These are phyloP conservation scores for Monosporascus ibericus DNA, from an alignment of 2,329 filamentous ascomycete genomes.

Conservation along the genomic window DNA sequence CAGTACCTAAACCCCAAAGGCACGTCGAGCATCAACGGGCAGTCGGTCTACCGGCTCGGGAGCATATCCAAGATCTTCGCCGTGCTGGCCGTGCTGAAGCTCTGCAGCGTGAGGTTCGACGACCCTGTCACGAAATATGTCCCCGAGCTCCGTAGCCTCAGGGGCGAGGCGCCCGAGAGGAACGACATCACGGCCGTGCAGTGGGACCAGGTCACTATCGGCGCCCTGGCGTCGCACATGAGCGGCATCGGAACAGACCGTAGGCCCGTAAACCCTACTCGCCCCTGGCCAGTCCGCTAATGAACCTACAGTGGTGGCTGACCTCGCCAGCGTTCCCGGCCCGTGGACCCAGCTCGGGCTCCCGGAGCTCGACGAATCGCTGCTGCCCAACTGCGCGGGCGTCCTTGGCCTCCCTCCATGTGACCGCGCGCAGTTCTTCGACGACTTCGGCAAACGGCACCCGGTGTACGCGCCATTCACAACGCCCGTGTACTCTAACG, in stretches of 20 bases:
- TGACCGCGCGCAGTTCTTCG: slow-evolving; percentile 18
- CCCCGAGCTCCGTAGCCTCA: slow-evolving; percentile 18
- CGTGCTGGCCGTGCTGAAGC: slow-evolving; percentile 16
- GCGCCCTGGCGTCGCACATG: slow-evolving; percentile 21
- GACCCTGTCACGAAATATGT: slow-evolving; percentile 19
- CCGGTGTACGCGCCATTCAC: slow-evolving; percentile 21
- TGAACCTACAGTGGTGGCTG: slow-evolving; percentile 12
- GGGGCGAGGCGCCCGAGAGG: slow-evolving; percentile 11
- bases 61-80: slow-evolving; percentile 31
- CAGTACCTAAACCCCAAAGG: slow-evolving; percentile 21
- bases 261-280: slow-evolving; percentile 1
- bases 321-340: slow-evolving; percentile 14
- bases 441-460: slow-evolving; percentile 22
- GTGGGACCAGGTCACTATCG: slow-evolving; percentile 20
- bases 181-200: slow-evolving; percentile 19
- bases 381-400: slow-evolving; percentile 18
- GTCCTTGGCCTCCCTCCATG: slow-evolving; percentile 20
- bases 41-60: slow-evolving; percentile 31
- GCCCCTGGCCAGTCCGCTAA: slow-evolving; percentile 3
- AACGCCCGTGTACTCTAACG: slow-evolving; percentile 22
- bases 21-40: slow-evolving; percentile 18
- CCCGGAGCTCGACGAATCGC: slow-evolving; percentile 12
- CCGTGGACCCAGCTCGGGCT: slow-evolving; percentile 18
- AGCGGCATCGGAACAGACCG: slow-evolving; percentile 19
- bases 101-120: slow-evolving; percentile 14